phyloP scores from a whole-genome alignment of 2,329 filamentous ascomycete species.

The Sclerotinia trifoliorum region DNA sequence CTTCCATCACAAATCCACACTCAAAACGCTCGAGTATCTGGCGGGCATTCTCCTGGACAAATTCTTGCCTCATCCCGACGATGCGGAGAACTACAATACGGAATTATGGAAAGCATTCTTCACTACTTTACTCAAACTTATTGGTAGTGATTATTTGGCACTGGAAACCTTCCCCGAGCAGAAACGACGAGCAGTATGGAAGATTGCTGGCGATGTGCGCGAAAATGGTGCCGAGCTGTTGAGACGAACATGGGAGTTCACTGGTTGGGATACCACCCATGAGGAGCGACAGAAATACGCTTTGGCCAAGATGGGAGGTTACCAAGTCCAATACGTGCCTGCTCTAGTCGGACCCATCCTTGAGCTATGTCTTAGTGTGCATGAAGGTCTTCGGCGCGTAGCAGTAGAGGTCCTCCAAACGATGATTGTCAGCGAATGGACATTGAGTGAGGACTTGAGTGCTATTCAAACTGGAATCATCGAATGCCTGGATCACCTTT shows the following conservation, averaged over 20 bases:
- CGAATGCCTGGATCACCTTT: constrained; percentile 84
- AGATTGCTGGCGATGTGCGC: constrained; percentile 94
- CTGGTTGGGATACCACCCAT: constrained; percentile 86
- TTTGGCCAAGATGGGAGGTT: constrained; percentile 83
- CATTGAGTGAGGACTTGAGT: constrained; percentile 84
- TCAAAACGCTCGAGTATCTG: constrained; percentile 81
- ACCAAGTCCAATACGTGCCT: constrained; percentile 97
- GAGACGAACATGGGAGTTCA: constrained; percentile 85
- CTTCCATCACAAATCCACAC: constrained; percentile 85
- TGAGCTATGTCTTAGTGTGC: constrained; percentile 90
- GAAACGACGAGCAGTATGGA: constrained; percentile 95
- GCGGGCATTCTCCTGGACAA: constrained; percentile 76
- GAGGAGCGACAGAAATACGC: constrained; percentile 80
- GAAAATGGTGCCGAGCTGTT: constrained; percentile 87
- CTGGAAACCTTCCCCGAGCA: constrained; percentile 97
- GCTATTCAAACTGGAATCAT: constrained; percentile 96
- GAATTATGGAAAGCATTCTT: constrained; percentile 95
- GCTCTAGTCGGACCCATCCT: constrained; percentile 87
- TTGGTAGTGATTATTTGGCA: constrained; percentile 83
- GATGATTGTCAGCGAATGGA: constrained; percentile 99
- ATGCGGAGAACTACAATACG: constrained; percentile 79
- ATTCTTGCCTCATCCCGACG: constrained; percentile 84
- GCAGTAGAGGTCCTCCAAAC: constrained; percentile 92
- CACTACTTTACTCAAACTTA: constrained; percentile 80
- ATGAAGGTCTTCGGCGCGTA: constrained; percentile 84